Percentiles rank a stretch among this genome's conserved stretches.
Evolutionary conservation across 768 basidiomycete species (phyloP).

Genomic region (Dioszegia hungarica): DNA sequence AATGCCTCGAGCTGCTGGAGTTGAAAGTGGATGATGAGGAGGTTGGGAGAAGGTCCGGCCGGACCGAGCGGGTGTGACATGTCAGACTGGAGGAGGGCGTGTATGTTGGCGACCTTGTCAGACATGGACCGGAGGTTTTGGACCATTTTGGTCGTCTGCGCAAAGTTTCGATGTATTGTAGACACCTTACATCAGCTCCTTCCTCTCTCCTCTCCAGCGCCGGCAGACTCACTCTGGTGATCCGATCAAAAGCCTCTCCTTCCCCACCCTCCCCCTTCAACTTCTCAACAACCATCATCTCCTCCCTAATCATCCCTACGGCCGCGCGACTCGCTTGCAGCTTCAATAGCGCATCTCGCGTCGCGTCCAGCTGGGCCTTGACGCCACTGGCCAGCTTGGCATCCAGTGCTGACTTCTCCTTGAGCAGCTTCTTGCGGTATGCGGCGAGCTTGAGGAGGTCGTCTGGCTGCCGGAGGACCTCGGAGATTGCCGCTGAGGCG

Average conservation of each 20-base stretch:
- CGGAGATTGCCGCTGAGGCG: slow-evolving; percentile 47
- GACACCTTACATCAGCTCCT: slow-evolving; percentile 63
- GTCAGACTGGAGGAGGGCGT: slow-evolving; percentile 71
- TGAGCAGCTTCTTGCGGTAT: slow-evolving; percentile 88
- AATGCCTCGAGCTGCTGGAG: slow-evolving; percentile 89
- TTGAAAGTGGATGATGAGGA: slow-evolving; percentile 84
- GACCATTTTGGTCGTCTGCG: slow-evolving; percentile 92
- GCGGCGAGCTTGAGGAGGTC: slow-evolving; percentile 83
- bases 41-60: slow-evolving; percentile 60
- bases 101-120: slow-evolving; percentile 69
- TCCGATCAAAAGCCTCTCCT: slow-evolving; percentile 89
- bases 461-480: slow-evolving; percentile 87
- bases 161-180: slow-evolving; percentile 88
- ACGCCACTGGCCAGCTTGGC: slow-evolving; percentile 83
- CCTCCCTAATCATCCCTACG: slow-evolving; percentile 36
- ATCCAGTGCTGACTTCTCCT: slow-evolving; percentile 92
- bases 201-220: neutral
- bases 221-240: slow-evolving; percentile 66
- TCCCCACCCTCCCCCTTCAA: slow-evolving; percentile 70
- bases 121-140: slow-evolving; percentile 90
- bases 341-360: slow-evolving; percentile 64
- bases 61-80: slow-evolving; percentile 74
- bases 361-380: slow-evolving; percentile 86
- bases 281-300: slow-evolving; percentile 57
- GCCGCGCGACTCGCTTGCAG: slow-evolving; percentile 43